These are phyloP conservation scores for Fraxinus dipetala DNA, from an alignment of 305 asterid species.

Conservation along the genomic window DNA sequence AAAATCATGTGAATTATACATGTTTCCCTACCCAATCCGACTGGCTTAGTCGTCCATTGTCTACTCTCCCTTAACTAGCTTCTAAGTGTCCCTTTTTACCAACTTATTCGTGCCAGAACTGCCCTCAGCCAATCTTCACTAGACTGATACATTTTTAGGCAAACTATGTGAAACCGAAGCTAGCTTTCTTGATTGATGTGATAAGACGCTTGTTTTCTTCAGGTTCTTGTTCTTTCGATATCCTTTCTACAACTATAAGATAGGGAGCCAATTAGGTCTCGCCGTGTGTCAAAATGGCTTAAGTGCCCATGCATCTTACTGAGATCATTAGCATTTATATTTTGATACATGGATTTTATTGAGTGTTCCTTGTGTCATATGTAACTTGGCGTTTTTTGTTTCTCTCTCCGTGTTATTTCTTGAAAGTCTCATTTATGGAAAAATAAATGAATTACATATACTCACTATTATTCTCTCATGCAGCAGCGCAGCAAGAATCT, in stretches of 20 bases:
- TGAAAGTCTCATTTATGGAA: not conserved
- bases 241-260: not conserved
- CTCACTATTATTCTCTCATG: not conserved
- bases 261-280: not conserved
- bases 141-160: not conserved
- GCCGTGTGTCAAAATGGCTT: not conserved
- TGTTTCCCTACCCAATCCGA: not conserved
- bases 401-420: not conserved
- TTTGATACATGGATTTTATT: not conserved
- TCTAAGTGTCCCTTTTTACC: not conserved
- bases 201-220: not conserved
- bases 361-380: not conserved
- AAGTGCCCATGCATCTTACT: not conserved
- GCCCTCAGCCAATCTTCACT: not conserved
- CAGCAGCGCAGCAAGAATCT: not conserved
- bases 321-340: not conserved
- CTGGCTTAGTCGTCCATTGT: not conserved
- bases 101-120: not conserved
- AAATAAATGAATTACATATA: not conserved
- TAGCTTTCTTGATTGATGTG: not conserved
- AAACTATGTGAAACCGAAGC: not conserved
- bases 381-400: not conserved
- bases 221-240: not conserved
- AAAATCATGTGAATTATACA: not conserved
- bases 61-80: not conserved